phyloP scores from a whole-genome alignment of 2,329 filamentous ascomycete genomes.

The Alternaria brassicicola region DNA sequence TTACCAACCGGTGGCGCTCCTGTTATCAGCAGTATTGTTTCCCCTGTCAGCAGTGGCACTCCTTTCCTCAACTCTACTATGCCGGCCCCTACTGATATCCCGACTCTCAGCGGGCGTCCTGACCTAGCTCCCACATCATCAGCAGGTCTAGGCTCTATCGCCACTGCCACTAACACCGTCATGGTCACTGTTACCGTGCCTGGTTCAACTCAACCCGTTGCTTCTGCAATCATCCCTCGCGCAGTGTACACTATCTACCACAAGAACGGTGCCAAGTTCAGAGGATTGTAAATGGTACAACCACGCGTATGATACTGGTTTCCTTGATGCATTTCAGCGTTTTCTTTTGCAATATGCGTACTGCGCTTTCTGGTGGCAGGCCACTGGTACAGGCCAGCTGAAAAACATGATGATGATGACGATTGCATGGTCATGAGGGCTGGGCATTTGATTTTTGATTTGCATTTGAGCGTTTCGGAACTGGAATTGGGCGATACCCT shows the following conservation, averaged over 20 bases:
- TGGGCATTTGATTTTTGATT: neutral
- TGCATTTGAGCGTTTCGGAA: neutral
- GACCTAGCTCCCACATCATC: constrained; percentile 15
- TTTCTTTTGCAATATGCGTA: constrained; percentile 1
- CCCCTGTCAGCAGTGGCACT: neutral
- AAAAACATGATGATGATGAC: constrained; percentile 1
- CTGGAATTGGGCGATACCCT: constrained; percentile 20
- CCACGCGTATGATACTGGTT: neutral
- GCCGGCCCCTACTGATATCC: constrained; percentile 12
- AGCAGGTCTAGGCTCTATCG: constrained; percentile 14
- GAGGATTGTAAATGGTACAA: constrained; percentile 15
- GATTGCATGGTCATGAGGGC: neutral
- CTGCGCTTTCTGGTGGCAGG: constrained; percentile 9
- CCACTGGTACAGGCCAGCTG: constrained; percentile 5
- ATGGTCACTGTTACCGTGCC: constrained; percentile 36
- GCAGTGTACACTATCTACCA: constrained; percentile 11
- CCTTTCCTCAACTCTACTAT: constrained; percentile 8
- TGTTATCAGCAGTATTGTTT: neutral
- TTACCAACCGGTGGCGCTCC: neutral
- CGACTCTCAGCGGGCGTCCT: constrained; percentile 23
- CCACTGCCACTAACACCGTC: constrained; percentile 36
- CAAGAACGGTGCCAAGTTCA: constrained; percentile 35
- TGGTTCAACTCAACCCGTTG: constrained; percentile 4
- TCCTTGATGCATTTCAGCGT: neutral
- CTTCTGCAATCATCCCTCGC: constrained; percentile 2